Conservation (phyloP, 2,329 filamentous ascomycete genomes). For the Phaeosphaeria sp. region DNA sequence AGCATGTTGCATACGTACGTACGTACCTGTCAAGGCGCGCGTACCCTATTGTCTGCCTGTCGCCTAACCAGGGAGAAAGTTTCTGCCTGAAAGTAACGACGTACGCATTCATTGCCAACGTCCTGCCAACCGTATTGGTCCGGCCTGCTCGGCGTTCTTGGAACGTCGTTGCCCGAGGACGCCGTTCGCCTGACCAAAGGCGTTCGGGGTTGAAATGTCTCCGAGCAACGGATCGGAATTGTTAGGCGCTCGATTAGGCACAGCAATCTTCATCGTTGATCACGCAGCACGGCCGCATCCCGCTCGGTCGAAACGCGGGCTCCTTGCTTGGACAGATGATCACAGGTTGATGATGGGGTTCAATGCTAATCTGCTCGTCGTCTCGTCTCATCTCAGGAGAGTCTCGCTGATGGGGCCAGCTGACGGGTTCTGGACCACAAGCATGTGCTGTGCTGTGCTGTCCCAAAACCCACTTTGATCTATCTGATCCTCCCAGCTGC, state of each 20-base stretch:
- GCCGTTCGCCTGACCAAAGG: not conserved
- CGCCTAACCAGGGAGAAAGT: constrained; percentile 10
- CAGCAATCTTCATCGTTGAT: constrained; percentile 7
- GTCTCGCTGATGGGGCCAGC: not conserved
- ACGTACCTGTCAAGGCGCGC: not conserved
- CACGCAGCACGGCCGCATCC: constrained; percentile 10
- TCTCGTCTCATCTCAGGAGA: constrained; percentile 1
- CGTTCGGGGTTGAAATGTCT: constrained; percentile 10
- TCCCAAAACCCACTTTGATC: constrained; percentile 2
- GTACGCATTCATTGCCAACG: not conserved
- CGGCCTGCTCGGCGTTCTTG: constrained; percentile 10
- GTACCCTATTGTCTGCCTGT: not conserved
- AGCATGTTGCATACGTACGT: not conserved
- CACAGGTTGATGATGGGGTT: constrained; percentile 14
- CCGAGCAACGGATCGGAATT: constrained; percentile 13
- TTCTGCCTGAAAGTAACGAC: constrained; percentile 12
- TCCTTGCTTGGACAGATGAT: constrained; percentile 16
- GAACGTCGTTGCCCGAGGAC: constrained; percentile 4
- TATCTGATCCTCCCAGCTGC: not conserved
- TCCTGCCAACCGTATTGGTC: constrained; percentile 6
- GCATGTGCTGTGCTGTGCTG: constrained; percentile 4
- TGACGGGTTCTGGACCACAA: constrained; percentile 5
- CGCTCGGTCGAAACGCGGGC: constrained; percentile 32
- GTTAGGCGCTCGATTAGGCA: constrained; percentile 3
- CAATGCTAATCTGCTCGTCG: not conserved